phyloP scores from a whole-genome alignment of 345 rosid genomes.

The Acer yangbiense region DNA sequence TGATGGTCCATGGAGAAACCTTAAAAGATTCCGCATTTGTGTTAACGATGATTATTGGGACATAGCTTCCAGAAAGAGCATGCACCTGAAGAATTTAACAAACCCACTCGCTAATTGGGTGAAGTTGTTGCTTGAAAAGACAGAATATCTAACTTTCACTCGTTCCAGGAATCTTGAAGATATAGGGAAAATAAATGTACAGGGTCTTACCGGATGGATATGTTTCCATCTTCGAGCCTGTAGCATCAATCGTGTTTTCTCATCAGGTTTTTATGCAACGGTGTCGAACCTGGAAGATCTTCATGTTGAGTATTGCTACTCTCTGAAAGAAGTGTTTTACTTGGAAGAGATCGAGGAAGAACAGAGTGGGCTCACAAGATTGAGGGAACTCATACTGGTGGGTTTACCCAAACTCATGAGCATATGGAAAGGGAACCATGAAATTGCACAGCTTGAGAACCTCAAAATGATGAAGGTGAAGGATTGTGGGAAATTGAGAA shows the following conservation, averaged over 20 bases:
- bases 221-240: constrained; percentile 8
- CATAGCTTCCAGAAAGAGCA: constrained; percentile 5
- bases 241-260: neutral
- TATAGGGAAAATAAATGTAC: neutral
- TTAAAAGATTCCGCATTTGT: constrained; percentile 3
- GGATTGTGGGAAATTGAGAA: constrained; percentile 4
- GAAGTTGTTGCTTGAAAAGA: neutral
- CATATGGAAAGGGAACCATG: constrained; percentile 9
- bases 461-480: constrained; percentile 7
- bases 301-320: constrained; percentile 10
- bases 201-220: neutral
- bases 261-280: neutral
- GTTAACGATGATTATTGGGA: constrained; percentile 17
- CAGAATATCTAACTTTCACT: neutral
- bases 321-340: constrained; percentile 11
- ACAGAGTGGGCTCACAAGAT: neutral
- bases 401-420: constrained; percentile 1
- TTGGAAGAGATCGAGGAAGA: neutral
- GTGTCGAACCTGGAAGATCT: neutral
- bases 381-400: neutral
- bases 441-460: neutral
- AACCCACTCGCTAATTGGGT: neutral
- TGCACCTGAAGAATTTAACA: constrained; percentile 10
- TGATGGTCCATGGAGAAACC: constrained; percentile 6
- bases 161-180: neutral